Base-by-base conservation (phyloP, 345 rosid species). In the Mallotus nudiflorus region DNA sequence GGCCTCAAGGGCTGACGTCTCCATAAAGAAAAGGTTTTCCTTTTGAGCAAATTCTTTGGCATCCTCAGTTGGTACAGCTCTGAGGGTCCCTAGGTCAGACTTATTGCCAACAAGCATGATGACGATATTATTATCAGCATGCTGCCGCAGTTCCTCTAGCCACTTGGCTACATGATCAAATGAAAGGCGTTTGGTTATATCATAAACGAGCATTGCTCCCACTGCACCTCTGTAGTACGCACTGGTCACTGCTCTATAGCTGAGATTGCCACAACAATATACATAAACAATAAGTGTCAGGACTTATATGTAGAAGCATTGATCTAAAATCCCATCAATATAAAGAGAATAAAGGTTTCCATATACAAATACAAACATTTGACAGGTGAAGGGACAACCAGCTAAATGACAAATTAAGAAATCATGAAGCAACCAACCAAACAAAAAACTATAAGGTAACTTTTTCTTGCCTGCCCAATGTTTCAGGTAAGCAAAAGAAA, bases 211-310 rank as follows among this genome's bases (percentile, higher is more conserved):
- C 89, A 87, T 83, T 52, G 92, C 92, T 29, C 92, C 92, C 29
- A 87, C 86, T 0, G 89, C 86, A 62, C 92, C 92, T 77, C 89
- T 79, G 81, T 87, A 87, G 61, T 87, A 85, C 0, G 92, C 92
- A 72, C 89, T 87, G 31, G 92, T 87, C 52, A 85, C 92, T 0
- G 92, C 89, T 25, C 89, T 78, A 69, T 87, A 85, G 82, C 89
- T 87, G 42, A 65, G 12, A 73, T 55, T 59, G 54, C 62, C 75
- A 61, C 22, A 53, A 69, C 16, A 42, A 28, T 13, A 42, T 13
- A 65, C 35, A 45, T 31, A 68, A 68, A 42, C 31, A 55, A 75
- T 52, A 12, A 52, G n/a, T 24, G 42, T 2, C 35, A 20, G 2
- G 54, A 54, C 31, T 37, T 51, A 1, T 13, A 2, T 39, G 56